Evolutionary conservation across 192 early-diverging fungal genomes (phyloP).

Genomic region (Phlyctochytrium planicorne): DNA sequence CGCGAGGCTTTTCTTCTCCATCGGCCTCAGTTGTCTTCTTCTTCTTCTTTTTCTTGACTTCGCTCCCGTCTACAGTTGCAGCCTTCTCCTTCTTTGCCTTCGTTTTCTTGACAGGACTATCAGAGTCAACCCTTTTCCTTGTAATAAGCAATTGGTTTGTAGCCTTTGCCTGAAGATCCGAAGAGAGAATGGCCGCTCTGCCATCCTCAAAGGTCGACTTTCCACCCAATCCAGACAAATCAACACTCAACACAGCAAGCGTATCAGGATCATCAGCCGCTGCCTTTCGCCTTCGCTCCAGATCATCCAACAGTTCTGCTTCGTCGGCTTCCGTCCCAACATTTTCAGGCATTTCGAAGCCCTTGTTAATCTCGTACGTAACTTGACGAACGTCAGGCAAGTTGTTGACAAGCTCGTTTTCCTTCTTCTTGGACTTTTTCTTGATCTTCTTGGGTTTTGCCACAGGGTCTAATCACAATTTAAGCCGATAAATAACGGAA

Average conservation of each 20-base stretch:
- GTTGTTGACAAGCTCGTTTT: slow-evolving; percentile 6
- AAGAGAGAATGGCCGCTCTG: slow-evolving; percentile 18
- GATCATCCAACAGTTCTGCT: not conserved
- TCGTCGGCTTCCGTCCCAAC: slow-evolving; percentile 5
- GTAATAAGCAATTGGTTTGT: slow-evolving; percentile 9
- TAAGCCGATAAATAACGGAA: not conserved
- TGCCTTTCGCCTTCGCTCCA: slow-evolving; percentile 6
- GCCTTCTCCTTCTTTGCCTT: slow-evolving; percentile 6
- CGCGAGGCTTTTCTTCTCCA: too few species aligned
- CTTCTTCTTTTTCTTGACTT: slow-evolving; percentile 11
- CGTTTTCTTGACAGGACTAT: slow-evolving; percentile 14
- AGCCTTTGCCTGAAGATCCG: slow-evolving; percentile 9
- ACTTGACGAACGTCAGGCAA: slow-evolving; percentile 20
- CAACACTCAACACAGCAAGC: slow-evolving; percentile 41
- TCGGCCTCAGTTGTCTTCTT: slow-evolving; percentile 21
- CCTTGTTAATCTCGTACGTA: slow-evolving; percentile 38
- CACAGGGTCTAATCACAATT: too few species aligned
- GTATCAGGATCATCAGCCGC: slow-evolving; percentile 29
- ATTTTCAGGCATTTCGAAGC: slow-evolving; percentile 39
- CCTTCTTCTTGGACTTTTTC: slow-evolving; percentile 6
- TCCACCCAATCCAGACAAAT: slow-evolving; percentile 16
- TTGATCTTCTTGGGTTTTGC: not conserved
- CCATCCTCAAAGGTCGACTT: slow-evolving; percentile 15
- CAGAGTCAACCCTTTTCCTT: slow-evolving; percentile 1
- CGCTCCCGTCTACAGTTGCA: not conserved